These are phyloP conservation scores for Scedosporium dehoogii DNA, from an alignment of 2,329 filamentous ascomycete genomes.

Conservation along the genomic window DNA sequence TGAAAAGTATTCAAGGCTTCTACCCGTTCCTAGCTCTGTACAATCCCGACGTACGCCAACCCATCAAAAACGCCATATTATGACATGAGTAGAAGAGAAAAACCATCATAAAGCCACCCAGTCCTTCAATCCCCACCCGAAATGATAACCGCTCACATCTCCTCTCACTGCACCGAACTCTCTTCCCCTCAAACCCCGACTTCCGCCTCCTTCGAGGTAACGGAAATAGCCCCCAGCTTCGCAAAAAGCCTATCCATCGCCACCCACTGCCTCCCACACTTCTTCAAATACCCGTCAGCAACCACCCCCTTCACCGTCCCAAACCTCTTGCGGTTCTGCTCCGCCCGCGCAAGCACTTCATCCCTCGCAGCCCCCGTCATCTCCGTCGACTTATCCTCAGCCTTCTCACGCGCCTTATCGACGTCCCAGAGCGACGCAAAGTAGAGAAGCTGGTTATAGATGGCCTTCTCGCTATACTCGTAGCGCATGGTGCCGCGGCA, in stretches of 20 bases:
- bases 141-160: background rate
- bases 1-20: no score
- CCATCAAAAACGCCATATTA: background rate
- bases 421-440: conserved; percentile 80
- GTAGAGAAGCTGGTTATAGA: conserved; percentile 94
- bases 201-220: background rate
- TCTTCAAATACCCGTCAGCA: conserved; percentile 76
- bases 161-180: background rate
- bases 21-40: no score
- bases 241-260: conserved; percentile 84
- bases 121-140: background rate
- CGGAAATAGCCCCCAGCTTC: conserved; percentile 42
- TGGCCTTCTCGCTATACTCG: conserved; percentile 75
- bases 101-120: background rate
- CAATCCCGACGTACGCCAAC: background rate
- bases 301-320: conserved; percentile 63
- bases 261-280: conserved; percentile 86
- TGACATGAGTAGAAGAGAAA: background rate
- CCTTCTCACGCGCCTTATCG: conserved; percentile 59
- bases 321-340: conserved; percentile 76
- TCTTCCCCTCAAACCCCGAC: background rate
- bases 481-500: conserved; percentile 84
- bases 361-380: conserved; percentile 44
- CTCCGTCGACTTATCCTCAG: conserved; percentile 36
- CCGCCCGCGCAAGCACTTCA: conserved; percentile 60